These are phyloP conservation scores for Tuber microsphaerosporum DNA, from an alignment of 495 filamentous ascomycete genomes.

Conservation along the genomic window DNA sequence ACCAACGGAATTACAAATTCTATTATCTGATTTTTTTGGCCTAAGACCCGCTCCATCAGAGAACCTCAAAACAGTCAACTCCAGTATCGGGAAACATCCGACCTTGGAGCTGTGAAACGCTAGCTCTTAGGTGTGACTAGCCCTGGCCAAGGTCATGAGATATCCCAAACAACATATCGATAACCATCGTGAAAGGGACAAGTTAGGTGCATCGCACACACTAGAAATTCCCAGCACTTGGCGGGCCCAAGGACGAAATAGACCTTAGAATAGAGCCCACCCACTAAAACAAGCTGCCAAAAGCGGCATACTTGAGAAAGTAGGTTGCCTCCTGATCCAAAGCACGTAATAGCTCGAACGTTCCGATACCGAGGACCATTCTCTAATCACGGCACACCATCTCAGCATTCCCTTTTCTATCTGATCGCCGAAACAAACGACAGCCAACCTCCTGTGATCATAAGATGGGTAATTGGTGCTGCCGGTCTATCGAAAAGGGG, in stretches of 20 bases:
- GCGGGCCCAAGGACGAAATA: neutral
- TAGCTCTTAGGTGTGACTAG: neutral
- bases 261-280: neutral
- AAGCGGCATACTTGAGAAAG: neutral
- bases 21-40: neutral
- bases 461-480: slow-evolving; percentile 1
- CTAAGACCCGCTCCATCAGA: neutral
- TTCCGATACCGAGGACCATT: neutral
- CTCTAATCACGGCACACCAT: neutral
- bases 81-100: neutral
- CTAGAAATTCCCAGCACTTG: neutral
- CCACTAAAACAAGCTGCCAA: neutral
- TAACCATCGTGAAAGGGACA: neutral
- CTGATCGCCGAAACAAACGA: neutral
- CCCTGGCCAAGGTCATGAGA: neutral
- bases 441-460: neutral
- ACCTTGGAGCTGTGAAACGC: neutral
- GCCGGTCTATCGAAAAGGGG: slow-evolving; percentile 1
- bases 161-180: neutral
- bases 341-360: neutral
- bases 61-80: neutral
- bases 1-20: neutral
- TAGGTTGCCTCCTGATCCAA: neutral
- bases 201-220: neutral
- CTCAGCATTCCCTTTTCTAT: neutral